Conservation (phyloP, 2,329 filamentous ascomycete genomes). For the Trichoderma sp. region DNA sequence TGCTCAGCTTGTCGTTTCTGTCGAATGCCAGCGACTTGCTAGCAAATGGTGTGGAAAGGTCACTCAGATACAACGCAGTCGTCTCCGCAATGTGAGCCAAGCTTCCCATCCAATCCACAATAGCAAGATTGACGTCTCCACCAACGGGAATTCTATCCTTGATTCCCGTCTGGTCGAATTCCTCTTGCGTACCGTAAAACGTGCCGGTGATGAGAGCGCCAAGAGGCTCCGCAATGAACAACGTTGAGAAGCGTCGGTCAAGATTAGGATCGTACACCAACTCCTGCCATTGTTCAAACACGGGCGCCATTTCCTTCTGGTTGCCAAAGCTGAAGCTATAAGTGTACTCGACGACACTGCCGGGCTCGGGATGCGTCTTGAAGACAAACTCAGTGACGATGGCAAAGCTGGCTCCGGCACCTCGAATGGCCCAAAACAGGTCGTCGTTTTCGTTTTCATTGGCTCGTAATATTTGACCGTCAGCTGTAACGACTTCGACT, state of each 20-base stretch:
- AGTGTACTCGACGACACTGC: slow-evolving; percentile 56
- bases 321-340: slow-evolving; percentile 53
- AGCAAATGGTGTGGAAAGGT: slow-evolving; percentile 52
- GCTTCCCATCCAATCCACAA: slow-evolving; percentile 62
- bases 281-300: slow-evolving; percentile 58
- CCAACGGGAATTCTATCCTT: slow-evolving; percentile 44
- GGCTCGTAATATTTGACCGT: slow-evolving; percentile 50
- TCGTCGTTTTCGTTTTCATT: slow-evolving; percentile 49
- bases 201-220: slow-evolving; percentile 58
- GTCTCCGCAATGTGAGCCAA: slow-evolving; percentile 53
- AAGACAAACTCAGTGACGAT: slow-evolving; percentile 57
- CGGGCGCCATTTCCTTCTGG: slow-evolving; percentile 45
- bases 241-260: slow-evolving; percentile 56
- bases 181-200: slow-evolving; percentile 58
- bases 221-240: slow-evolving; percentile 54
- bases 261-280: slow-evolving; percentile 54
- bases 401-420: slow-evolving; percentile 56
- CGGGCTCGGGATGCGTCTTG: slow-evolving; percentile 55
- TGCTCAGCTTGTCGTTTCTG: slow-evolving; percentile 46
- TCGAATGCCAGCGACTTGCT: slow-evolving; percentile 57
- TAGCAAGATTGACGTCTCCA: slow-evolving; percentile 42
- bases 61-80: slow-evolving; percentile 46
- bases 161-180: slow-evolving; percentile 54
- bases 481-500: slow-evolving; percentile 55
- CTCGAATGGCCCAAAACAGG: slow-evolving; percentile 56